These are phyloP conservation scores for Phtheirospermum japonicum DNA, from an alignment of 257 asterid species.

Conservation along the genomic window DNA sequence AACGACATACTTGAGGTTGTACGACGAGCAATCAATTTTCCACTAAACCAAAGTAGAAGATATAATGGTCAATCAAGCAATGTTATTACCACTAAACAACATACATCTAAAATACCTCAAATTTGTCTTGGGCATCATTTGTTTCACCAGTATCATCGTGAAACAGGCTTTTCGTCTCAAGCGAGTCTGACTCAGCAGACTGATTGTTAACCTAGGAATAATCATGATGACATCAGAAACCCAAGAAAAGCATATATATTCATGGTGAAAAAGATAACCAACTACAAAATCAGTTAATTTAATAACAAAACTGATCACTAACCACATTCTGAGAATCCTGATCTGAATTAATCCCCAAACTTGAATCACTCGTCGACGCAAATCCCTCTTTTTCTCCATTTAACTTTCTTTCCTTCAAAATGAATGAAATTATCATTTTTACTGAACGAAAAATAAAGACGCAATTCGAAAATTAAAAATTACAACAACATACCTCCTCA, in stretches of 20 bases:
- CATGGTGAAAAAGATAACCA: slow-evolving; percentile 1
- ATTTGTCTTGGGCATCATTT: slow-evolving; percentile 33
- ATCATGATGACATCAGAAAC: slow-evolving; percentile 23
- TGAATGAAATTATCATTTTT: slow-evolving; percentile 21
- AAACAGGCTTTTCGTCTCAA: slow-evolving; percentile 40
- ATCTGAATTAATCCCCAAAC: slow-evolving; percentile 31
- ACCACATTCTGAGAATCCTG: slow-evolving; percentile 37
- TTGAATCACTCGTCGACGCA: slow-evolving; percentile 39
- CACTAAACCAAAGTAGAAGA: slow-evolving; percentile 15
- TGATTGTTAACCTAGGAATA: slow-evolving; percentile 46
- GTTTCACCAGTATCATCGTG: slow-evolving; percentile 33
- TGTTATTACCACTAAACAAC: slow-evolving; percentile 5
- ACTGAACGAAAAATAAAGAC: background rate
- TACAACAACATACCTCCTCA: slow-evolving; percentile 47
- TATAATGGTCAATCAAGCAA: background rate
- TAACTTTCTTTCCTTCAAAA: slow-evolving; percentile 48
- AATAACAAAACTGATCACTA: slow-evolving; percentile 27
- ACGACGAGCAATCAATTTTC: background rate
- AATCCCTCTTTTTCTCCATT: slow-evolving; percentile 40
- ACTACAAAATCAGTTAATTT: background rate
- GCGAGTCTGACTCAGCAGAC: slow-evolving; percentile 28
- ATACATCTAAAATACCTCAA: slow-evolving; percentile 48
- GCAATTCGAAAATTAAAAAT: background rate
- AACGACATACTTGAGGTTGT: background rate
- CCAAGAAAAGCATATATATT: slow-evolving; percentile 10